Conservation (phyloP, 257 asterid species). For the Nicotiana obtusifolia region DNA sequence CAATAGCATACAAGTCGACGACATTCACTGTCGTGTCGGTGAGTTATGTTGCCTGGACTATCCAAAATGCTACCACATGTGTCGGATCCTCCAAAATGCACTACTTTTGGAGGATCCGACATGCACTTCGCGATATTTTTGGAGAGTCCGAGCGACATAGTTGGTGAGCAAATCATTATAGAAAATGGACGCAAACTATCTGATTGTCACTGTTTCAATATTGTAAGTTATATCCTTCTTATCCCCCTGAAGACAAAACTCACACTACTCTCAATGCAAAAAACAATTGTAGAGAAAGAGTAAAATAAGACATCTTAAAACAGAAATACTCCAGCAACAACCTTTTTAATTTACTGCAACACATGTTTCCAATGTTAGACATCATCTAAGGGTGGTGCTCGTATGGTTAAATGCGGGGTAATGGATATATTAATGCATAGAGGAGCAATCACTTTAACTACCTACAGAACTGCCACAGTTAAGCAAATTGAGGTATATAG, state of each 20-base stretch:
- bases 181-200: neutral
- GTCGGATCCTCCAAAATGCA: too few relatives aligned
- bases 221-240: too few relatives aligned
- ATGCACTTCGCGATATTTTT: too few relatives aligned
- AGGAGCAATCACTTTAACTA: neutral
- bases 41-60: too few relatives aligned
- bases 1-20: neutral
- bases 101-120: too few relatives aligned
- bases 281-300: neutral
- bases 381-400: neutral
- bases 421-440: neutral
- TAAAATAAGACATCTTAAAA: neutral
- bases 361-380: neutral
- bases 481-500: neutral
- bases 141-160: too few relatives aligned
- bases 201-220: neutral
- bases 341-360: neutral
- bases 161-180: neutral
- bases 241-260: too few relatives aligned
- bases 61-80: too few relatives aligned
- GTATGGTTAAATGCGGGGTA: neutral
- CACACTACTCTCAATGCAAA: too few relatives aligned
- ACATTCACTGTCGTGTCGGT: slow-evolving; percentile 4
- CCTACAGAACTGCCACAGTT: neutral
- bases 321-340: neutral